Evolutionary conservation across 192 early-diverging fungal genomes (phyloP).

Genomic region (Mortierella hygrophila): DNA sequence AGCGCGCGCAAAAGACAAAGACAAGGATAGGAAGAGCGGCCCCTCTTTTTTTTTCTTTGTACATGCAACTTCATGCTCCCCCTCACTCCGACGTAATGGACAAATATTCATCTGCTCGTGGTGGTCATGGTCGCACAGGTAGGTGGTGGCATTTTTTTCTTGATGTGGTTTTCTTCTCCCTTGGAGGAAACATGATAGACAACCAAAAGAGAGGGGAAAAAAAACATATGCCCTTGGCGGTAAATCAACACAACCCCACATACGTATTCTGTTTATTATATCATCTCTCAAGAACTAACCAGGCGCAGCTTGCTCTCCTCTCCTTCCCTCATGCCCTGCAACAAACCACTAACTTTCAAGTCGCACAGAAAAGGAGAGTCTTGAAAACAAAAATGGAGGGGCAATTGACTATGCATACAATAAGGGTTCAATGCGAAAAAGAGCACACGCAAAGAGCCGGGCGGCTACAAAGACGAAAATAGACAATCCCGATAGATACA

Average conservation of each 20-base stretch:
- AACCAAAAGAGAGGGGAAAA: background rate
- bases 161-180: constrained; percentile 11
- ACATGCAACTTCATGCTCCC: background rate
- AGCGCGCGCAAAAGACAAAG: background rate
- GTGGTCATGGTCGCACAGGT: background rate
- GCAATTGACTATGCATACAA: background rate
- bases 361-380: constrained; percentile 1
- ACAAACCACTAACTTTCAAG: background rate
- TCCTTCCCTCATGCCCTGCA: background rate
- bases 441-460: background rate
- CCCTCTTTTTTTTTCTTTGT: background rate
- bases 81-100: background rate
- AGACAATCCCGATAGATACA: background rate
- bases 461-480: background rate
- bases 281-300: background rate
- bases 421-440: background rate
- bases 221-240: constrained; percentile 5
- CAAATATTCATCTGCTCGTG: constrained; percentile 2
- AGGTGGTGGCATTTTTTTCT: constrained; percentile 4
- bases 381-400: background rate
- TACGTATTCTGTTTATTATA: background rate
- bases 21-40: background rate
- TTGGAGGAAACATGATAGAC: background rate
- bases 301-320: background rate
- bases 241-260: background rate